Evolutionary conservation across 441 rosid genomes (phyloP).

Genomic region (Theobroma grandiflorum): DNA sequence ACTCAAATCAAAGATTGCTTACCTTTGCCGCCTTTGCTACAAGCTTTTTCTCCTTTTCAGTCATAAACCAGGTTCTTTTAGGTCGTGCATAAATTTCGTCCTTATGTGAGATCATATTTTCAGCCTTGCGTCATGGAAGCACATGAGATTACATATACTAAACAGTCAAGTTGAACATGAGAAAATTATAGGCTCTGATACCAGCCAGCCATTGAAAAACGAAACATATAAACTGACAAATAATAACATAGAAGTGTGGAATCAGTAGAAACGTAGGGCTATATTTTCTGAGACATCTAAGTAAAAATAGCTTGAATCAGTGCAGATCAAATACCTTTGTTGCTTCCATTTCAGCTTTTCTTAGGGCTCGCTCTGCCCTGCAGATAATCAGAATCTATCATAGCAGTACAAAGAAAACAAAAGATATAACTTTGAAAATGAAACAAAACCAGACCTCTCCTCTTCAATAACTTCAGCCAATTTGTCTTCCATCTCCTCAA

Average conservation of each 20-base stretch:
- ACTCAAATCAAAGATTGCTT: conserved; percentile 20
- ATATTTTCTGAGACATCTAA: background rate
- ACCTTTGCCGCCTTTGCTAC: conserved; percentile 79
- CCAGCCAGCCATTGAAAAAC: background rate
- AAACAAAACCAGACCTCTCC: conserved; percentile 72
- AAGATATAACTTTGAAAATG: background rate
- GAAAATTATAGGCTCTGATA: background rate
- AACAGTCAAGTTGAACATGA: background rate
- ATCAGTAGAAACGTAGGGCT: background rate
- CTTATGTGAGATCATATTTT: conserved; percentile 84
- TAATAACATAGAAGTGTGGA: background rate
- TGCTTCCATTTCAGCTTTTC: conserved; percentile 98
- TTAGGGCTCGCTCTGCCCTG: conserved; percentile 90
- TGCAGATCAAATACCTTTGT: conserved; percentile 70
- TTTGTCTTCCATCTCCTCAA: conserved; percentile 91
- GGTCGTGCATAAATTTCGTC: conserved; percentile 94
- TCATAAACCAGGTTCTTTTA: conserved; percentile 92
- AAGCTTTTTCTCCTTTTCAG: conserved; percentile 89
- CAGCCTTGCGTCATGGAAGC: conserved; percentile 59
- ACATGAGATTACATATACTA: background rate
- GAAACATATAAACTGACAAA: background rate
- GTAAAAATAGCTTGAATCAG: background rate
- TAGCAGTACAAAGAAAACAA: conserved; percentile 13
- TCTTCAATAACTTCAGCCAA: conserved; percentile 75
- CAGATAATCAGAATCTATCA: conserved; percentile 34